Evolutionary conservation across 352 stramenopile species (phyloP).

Genomic region (Phytopythium helicoides): DNA sequence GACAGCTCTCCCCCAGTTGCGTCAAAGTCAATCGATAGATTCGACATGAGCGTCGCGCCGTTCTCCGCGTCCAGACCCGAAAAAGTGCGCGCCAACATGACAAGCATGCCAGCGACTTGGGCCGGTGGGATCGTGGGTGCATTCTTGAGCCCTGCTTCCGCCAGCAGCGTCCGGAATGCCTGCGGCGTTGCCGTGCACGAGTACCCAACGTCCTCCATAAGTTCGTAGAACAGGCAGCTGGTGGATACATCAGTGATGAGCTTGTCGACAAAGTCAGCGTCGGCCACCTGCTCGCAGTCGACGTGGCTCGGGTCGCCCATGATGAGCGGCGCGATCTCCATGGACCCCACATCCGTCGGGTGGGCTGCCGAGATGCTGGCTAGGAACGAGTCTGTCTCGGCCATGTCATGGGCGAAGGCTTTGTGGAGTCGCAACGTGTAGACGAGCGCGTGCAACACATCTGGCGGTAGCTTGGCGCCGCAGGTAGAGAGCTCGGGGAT

Average conservation of each 20-base stretch:
- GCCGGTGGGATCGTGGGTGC: slow-evolving; percentile 79
- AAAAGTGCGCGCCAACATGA: slow-evolving; percentile 85
- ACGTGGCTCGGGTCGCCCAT: slow-evolving; percentile 86
- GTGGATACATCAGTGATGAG: slow-evolving; percentile 77
- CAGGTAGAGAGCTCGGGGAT: slow-evolving; percentile 84
- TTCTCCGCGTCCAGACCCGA: slow-evolving; percentile 60
- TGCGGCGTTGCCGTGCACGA: slow-evolving; percentile 73
- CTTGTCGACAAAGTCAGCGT: slow-evolving; percentile 63
- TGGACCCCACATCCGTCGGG: slow-evolving; percentile 81
- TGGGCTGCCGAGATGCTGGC: slow-evolving; percentile 84
- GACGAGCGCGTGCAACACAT: slow-evolving; percentile 81
- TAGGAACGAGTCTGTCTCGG: slow-evolving; percentile 83
- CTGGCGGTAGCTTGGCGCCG: slow-evolving; percentile 75
- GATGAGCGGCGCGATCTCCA: slow-evolving; percentile 84
- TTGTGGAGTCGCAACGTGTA: slow-evolving; percentile 83
- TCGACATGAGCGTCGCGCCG: slow-evolving; percentile 76
- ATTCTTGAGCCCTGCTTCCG: slow-evolving; percentile 78
- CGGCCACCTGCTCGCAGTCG: slow-evolving; percentile 65
- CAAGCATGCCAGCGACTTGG: slow-evolving; percentile 87
- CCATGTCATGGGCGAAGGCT: slow-evolving; percentile 66
- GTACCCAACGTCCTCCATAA: slow-evolving; percentile 91
- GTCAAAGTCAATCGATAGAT: slow-evolving; percentile 78
- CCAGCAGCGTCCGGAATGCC: slow-evolving; percentile 79
- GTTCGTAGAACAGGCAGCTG: slow-evolving; percentile 86
- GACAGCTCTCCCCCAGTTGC: slow-evolving; percentile 26